Evolutionary conservation across 2,329 filamentous ascomycete genomes (phyloP).

Genomic region (Albophoma yamanashiensis): DNA sequence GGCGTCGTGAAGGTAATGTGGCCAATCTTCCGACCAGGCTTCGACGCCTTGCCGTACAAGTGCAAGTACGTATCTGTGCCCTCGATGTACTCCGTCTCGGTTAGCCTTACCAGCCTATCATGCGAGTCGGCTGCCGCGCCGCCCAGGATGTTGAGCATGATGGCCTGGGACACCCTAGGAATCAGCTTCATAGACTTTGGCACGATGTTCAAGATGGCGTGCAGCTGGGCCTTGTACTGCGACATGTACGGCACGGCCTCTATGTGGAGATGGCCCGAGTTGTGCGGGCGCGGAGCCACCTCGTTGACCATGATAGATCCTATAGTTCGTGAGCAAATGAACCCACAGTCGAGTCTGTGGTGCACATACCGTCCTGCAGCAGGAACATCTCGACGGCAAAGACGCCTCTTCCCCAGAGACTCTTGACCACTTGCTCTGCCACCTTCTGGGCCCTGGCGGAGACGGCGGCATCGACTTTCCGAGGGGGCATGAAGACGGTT

Average conservation of each 20-base stretch:
- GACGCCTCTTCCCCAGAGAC: constrained; percentile 79
- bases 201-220: constrained; percentile 65
- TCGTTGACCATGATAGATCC: constrained; percentile 70
- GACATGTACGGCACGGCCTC: constrained; percentile 73
- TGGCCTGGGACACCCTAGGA: constrained; percentile 40
- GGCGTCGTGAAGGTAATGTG: constrained; percentile 75
- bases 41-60: constrained; percentile 84
- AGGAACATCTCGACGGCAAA: constrained; percentile 98
- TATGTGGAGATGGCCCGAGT: constrained; percentile 92
- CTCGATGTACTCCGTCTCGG: constrained; percentile 30
- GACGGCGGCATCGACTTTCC: constrained; percentile 51
- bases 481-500: constrained; percentile 76
- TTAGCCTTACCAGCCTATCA: constrained; percentile 33
- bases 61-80: constrained; percentile 54
- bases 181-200: constrained; percentile 45
- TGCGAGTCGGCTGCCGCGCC: constrained; percentile 58
- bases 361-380: constrained; percentile 53
- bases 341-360: not conserved
- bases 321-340: constrained; percentile 10
- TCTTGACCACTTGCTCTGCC: constrained; percentile 67
- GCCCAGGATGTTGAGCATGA: constrained; percentile 76
- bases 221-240: constrained; percentile 85
- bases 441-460: constrained; percentile 61
- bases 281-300: constrained; percentile 72
- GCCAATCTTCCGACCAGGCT: constrained; percentile 86